These are phyloP conservation scores for Verticillium zaregamsianum DNA, from an alignment of 2,329 filamentous ascomycete species.

Conservation along the genomic window DNA sequence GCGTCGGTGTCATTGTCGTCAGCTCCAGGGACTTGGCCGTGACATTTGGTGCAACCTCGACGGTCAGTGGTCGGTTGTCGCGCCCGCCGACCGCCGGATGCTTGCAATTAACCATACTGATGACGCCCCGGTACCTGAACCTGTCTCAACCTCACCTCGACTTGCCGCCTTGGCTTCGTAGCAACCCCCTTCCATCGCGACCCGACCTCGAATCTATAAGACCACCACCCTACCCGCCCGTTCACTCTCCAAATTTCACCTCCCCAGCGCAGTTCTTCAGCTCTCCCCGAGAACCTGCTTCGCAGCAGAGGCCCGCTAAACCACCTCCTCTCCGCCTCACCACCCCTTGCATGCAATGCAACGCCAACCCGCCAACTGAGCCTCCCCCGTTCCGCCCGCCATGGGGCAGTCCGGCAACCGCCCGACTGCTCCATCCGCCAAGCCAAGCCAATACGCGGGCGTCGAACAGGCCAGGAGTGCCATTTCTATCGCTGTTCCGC, in stretches of 20 bases:
- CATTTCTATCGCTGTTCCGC: constrained; percentile 6
- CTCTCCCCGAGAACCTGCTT: constrained; percentile 11
- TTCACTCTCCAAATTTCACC: neutral
- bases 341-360: constrained; percentile 3
- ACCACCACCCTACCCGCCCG: neutral
- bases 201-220: constrained; percentile 10
- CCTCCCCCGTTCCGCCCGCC: constrained; percentile 10
- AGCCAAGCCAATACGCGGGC: neutral
- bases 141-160: constrained; percentile 13
- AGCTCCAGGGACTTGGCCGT: neutral
- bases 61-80: neutral
- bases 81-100: neutral
- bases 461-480: constrained; percentile 12
- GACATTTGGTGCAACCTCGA: neutral
- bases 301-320: constrained; percentile 10
- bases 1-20: neutral
- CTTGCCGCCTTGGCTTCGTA: neutral
- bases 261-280: constrained; percentile 13
- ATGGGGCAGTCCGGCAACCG: neutral
- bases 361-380: constrained; percentile 4
- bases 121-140: constrained; percentile 7
- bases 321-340: constrained; percentile 6
- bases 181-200: neutral
- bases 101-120: neutral
- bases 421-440: neutral